Evolutionary conservation across 1,284 basidiomycete species (phyloP), one percentile per base, ranked within the genome.

Genomic region (Ganoderma meredithae): DNA sequence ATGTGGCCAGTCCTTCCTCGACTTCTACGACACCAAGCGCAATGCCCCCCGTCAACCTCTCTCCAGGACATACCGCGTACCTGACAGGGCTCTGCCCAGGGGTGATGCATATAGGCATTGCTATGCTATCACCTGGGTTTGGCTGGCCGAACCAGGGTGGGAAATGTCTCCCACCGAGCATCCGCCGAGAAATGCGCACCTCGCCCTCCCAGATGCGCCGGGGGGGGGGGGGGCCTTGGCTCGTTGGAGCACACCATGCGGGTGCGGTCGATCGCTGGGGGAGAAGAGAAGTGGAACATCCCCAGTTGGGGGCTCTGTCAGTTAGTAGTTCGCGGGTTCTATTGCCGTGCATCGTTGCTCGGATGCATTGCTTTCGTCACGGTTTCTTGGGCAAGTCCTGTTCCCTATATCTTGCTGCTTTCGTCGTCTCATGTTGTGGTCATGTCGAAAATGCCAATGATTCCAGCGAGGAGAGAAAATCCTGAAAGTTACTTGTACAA

Each of bases 1-100:
- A 17, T 60, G 60, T 58, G 44, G 36, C 17, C 64, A 65, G 33
- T 65, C 39, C 58, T 60, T 33, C 44, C 31, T 65, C 58, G 64
- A 65, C 25, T 65, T 65, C 49, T 65, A 44, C 36, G 59, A 65
- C 33, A 40, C 17, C 22, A 9, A 31, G 8, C 56, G 41, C 25
- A 31, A 47, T 6, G 43, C 17, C 7, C 27, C 27, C 64, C n/a
- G 59, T 65, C 19, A 65, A 65, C 41, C 58, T 39, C 15, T 36
- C 59, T 22, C 47, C 10, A 4, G 62, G 62, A n/a, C 15, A 47
- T 10, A n/a, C n/a, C 8, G 8, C 10, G 44, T 47, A 47, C 44
- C 6, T 36, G 33, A 8, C 33, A 36, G 33, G 33, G 33, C 8
- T 36, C 33, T 3, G 33, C 33, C 44, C 44, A 22, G 41, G 41